Conservation (phyloP, 306 rosid genomes). For the Sophora flavescens region DNA sequence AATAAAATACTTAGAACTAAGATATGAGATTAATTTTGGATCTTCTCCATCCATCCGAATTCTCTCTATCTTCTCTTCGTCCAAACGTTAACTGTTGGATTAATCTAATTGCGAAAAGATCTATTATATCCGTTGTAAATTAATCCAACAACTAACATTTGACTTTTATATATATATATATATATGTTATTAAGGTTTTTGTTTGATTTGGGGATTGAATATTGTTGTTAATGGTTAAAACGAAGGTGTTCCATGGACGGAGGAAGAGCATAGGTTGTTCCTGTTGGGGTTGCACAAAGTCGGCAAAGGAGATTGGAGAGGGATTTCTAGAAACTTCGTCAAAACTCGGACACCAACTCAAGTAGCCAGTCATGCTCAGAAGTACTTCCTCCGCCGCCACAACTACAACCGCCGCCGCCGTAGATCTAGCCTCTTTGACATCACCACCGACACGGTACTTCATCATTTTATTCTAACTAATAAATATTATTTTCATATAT, state of each 20-base stretch:
- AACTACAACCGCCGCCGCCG: conserved; percentile 84
- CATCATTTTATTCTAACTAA: background rate
- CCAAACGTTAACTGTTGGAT: too few relatives aligned
- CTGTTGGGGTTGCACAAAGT: conserved; percentile 79
- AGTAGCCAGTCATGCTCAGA: conserved; percentile 97
- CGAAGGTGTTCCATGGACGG: conserved; percentile 91
- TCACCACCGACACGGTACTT: conserved; percentile 74
- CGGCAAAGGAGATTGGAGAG: conserved; percentile 98
- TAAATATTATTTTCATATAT: background rate
- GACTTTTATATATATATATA: too few relatives aligned
- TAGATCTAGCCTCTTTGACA: conserved; percentile 94
- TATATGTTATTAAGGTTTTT: background rate
- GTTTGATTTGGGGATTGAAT: background rate
- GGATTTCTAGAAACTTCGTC: conserved; percentile 90
- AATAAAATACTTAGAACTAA: too few relatives aligned
- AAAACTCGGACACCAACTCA: conserved; percentile 94
- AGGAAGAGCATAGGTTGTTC: conserved; percentile 84
- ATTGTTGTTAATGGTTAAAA: background rate
- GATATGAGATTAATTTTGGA: too few relatives aligned
- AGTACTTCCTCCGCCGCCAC: conserved; percentile 85
- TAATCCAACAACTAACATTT: too few relatives aligned
- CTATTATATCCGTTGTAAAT: too few relatives aligned
- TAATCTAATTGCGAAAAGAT: too few relatives aligned
- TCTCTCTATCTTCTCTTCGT: too few relatives aligned
- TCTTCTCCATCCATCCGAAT: too few relatives aligned